Evolutionary conservation across 768 basidiomycete genomes (phyloP).

Genomic region (Phallus indusiatus): DNA sequence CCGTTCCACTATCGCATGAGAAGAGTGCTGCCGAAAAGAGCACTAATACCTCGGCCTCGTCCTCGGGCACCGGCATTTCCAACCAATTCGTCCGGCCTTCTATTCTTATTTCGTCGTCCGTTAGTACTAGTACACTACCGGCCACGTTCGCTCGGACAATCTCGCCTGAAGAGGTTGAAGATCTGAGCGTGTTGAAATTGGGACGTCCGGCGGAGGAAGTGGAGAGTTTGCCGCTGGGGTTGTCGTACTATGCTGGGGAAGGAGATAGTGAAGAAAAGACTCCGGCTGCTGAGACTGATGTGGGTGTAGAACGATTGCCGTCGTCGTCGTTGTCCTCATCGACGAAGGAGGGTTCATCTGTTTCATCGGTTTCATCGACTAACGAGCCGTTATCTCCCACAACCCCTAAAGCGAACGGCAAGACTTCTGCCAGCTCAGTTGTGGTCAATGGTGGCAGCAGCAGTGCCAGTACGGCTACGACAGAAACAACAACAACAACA

Average conservation of each 20-base stretch:
- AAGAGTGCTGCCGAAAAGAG: background rate
- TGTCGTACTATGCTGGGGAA: background rate
- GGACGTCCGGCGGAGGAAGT: background rate
- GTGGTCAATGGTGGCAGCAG: background rate
- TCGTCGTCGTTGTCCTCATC: background rate
- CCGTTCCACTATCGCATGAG: conserved; percentile 1
- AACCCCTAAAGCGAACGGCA: background rate
- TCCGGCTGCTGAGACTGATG: background rate
- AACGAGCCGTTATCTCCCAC: background rate
- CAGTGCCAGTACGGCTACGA: background rate
- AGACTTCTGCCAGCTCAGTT: background rate
- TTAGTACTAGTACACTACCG: background rate
- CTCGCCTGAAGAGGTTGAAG: background rate
- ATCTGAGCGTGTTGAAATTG: background rate
- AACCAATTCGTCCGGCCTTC: background rate
- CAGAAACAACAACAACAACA: no score
- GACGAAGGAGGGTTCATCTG: background rate
- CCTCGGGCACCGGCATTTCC: conserved; percentile 27
- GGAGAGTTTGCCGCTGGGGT: background rate
- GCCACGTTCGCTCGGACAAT: background rate
- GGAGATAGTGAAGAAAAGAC: background rate
- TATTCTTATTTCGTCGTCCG: background rate
- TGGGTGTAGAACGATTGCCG: background rate
- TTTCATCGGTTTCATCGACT: background rate
- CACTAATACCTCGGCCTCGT: conserved; percentile 11